Conservation (phyloP, 2,329 filamentous ascomycete species). For the Fusarium sacchari region DNA sequence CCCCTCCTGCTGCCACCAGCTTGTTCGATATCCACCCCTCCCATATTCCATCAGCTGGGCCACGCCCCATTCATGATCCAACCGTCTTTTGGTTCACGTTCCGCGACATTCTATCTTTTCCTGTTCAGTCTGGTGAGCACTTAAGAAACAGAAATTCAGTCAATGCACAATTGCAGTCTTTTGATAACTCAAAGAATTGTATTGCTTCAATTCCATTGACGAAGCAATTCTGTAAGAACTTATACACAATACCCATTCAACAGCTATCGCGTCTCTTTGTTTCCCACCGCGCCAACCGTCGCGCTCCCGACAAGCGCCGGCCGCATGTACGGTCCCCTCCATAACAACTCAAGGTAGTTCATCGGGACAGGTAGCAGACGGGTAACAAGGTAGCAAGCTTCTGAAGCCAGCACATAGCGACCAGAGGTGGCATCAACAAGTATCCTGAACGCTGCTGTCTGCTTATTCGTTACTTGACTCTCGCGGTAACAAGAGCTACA, state of each 20-base stretch:
- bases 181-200: not conserved
- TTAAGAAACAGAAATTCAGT: not conserved
- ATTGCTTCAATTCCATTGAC: not conserved
- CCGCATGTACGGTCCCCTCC: slow-evolving; percentile 37
- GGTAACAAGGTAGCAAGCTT: slow-evolving; percentile 10
- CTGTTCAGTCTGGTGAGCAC: not conserved
- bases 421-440: slow-evolving; percentile 28
- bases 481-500: slow-evolving; percentile 31
- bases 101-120: slow-evolving; percentile 4
- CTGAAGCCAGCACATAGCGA: slow-evolving; percentile 30
- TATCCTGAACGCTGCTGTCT: slow-evolving; percentile 25
- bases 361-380: slow-evolving; percentile 8
- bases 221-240: not conserved
- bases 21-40: slow-evolving; percentile 29
- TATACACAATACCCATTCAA: not conserved
- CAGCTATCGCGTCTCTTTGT: slow-evolving; percentile 33
- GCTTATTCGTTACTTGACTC: slow-evolving; percentile 19
- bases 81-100: slow-evolving; percentile 7
- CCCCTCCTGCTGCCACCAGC: slow-evolving; percentile 23
- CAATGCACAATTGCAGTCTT: not conserved
- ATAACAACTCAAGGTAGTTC: slow-evolving; percentile 21
- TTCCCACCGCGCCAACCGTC: slow-evolving; percentile 38
- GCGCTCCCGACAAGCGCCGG: slow-evolving; percentile 43
- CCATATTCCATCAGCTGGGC: slow-evolving; percentile 24
- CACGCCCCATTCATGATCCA: slow-evolving; percentile 27